A percentile compares a stretch with the other conserved stretches of the same genome.
Evolutionary conservation across 192 early-diverging fungal genomes (phyloP).

Genomic region (Linderina pennispora): DNA sequence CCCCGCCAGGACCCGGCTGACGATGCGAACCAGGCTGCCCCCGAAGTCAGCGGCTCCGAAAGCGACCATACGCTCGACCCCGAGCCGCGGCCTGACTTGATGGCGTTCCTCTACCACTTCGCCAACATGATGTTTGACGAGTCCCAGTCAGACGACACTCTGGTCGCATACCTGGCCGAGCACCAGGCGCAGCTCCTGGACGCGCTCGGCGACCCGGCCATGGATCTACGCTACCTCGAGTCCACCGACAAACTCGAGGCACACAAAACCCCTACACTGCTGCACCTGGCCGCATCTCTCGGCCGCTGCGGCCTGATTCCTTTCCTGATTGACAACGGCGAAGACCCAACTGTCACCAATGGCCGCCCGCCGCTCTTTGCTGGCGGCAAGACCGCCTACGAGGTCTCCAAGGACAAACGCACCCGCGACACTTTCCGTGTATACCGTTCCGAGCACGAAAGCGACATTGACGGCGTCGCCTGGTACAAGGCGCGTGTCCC

Average conservation of each 20-base stretch:
- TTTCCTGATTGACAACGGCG: conserved; percentile 62
- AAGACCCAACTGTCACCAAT: conserved; percentile 63
- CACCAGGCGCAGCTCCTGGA: conserved; percentile 54
- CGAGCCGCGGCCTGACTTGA: conserved; percentile 28
- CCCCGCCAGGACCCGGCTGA: neutral
- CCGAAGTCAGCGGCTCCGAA: neutral
- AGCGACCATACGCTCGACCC: conserved; percentile 38
- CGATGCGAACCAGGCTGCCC: conserved; percentile 3
- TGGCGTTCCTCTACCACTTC: conserved; percentile 22
- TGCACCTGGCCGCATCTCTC: conserved; percentile 69
- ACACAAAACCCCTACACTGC: conserved; percentile 51
- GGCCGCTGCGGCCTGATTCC: conserved; percentile 57
- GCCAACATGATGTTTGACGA: conserved; percentile 28
- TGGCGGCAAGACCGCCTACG: conserved; percentile 25
- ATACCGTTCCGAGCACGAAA: conserved; percentile 25
- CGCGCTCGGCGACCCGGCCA: conserved; percentile 49
- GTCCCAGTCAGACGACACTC: conserved; percentile 41
- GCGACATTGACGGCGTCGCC: conserved; percentile 22
- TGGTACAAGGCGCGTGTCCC: conserved; percentile 34
- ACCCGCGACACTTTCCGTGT: conserved; percentile 23
- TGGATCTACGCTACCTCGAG: conserved; percentile 44
- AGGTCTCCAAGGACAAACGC: conserved; percentile 16
- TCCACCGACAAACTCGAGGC: conserved; percentile 30
- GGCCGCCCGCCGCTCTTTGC: conserved; percentile 23
- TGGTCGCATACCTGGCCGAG: conserved; percentile 48